Base-by-base conservation (phyloP, 352 stramenopile genomes). In the Globisporangium splendens region DNA sequence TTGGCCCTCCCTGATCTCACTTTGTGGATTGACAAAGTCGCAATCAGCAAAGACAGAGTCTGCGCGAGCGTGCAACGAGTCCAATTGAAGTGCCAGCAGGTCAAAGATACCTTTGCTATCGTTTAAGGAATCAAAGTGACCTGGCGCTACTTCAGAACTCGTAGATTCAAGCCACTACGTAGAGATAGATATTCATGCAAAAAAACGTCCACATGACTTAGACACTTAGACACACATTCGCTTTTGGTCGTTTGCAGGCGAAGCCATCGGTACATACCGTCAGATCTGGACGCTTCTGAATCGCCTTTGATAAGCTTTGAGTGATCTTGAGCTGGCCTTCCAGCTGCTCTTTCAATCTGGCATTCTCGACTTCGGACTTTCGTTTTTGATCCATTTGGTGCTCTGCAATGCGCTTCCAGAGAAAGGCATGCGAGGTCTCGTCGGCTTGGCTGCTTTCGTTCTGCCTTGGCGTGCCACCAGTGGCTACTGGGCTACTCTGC, bases 271-370 rank as follows among this genome's bases (percentile, higher is more conserved):
- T 13, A 46, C 46, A 24, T 48, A 62, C 48, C 24, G 46, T 38
- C 2, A 49, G 3, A 28, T 54, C 18, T 24, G 35, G 38, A 2
- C 63, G 67, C 35, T 77, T 80, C 21, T 68, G 70, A 6, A 86
- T 58, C 18, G 79, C 41, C 14, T 69, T 80, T 41, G 78, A 69
- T n/a, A 87, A 66, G 60, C 72, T 82, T 8, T 59, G 54, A 5
- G 72, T 73, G 42, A 85, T 47, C 52, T 81, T 77, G 57, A 85
- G 65, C 56, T 87, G 74, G 6, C 56, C 49, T 38, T 75, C 70
- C 17, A 79, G 67, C 48, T 65, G 50, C 31, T 66, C 20, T 18
- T 51, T 58, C 11, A 79, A 54, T 35, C 69, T 64, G 21, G 54
- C 44, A 20, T 79, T 79, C 46, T 67, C 50, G 4, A 54, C 20